Percentiles rank a stretch among this genome's conserved stretches.
phyloP scores from a whole-genome alignment of 2,329 filamentous ascomycete species.

The Ophiostoma sp. region DNA sequence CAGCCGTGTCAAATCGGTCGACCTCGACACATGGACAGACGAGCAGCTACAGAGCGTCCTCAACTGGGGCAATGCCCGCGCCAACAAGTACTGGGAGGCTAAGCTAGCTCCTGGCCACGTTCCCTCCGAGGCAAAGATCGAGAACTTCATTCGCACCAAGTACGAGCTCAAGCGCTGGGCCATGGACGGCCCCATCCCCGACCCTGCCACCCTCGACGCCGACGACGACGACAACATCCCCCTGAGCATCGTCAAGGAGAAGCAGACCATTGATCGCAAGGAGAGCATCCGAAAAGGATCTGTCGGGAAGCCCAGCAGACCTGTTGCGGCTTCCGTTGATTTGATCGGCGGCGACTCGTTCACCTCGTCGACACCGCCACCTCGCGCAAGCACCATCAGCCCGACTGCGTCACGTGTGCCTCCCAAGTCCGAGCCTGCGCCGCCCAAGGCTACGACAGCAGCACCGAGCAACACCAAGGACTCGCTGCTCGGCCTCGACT shows the following conservation, averaged over 20 bases:
- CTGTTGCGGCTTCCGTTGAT: constrained; percentile 43
- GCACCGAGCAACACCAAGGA: constrained; percentile 60
- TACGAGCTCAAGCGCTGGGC: constrained; percentile 98
- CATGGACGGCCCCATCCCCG: constrained; percentile 95
- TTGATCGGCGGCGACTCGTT: constrained; percentile 64
- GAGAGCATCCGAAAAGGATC: constrained; percentile 57
- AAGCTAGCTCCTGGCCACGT: constrained; percentile 88
- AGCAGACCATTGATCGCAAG: constrained; percentile 57
- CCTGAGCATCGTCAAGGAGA: constrained; percentile 58
- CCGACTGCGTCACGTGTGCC: constrained; percentile 54
- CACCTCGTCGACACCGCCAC: constrained; percentile 45
- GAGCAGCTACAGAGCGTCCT: constrained; percentile 92
- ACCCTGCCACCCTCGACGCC: constrained; percentile 78
- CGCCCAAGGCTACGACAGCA: constrained; percentile 53
- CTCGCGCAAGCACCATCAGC: constrained; percentile 70
- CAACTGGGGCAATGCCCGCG: constrained; percentile 90
- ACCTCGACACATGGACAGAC: constrained; percentile 97
- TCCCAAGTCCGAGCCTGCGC: constrained; percentile 58
- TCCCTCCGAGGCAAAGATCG: constrained; percentile 94
- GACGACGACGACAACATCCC: constrained; percentile 80
- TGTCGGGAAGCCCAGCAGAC: constrained; percentile 39
- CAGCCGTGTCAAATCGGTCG: constrained; percentile 94
- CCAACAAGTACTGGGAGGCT: constrained; percentile 98
- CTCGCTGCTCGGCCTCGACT: constrained; percentile 86
- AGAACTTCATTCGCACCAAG: constrained; percentile 99